Percentiles rank a stretch among this genome's conserved stretches.
phyloP scores from a whole-genome alignment of 2,329 filamentous ascomycete genomes.

The Cryphonectria radicalis region DNA sequence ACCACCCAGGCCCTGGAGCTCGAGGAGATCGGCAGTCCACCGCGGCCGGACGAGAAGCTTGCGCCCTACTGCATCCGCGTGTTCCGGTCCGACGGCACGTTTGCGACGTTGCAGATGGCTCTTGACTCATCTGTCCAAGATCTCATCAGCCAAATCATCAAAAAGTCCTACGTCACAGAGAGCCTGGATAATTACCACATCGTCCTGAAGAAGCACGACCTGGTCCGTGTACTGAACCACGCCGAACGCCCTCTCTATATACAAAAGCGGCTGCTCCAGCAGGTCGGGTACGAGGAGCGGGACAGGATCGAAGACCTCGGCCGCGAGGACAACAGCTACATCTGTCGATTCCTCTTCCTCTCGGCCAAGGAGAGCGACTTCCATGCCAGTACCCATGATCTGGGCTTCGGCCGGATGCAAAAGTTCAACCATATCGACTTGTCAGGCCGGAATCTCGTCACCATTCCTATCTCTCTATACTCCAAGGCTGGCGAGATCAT shows the following conservation, averaged over 20 bases:
- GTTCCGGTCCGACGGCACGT: conserved; percentile 91
- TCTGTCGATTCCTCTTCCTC: conserved; percentile 94
- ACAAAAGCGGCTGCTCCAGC: conserved; percentile 87
- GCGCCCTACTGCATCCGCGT: conserved; percentile 90
- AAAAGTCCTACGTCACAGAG: conserved; percentile 92
- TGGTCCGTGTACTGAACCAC: conserved; percentile 78
- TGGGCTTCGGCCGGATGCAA: conserved; percentile 78
- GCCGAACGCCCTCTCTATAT: conserved; percentile 85
- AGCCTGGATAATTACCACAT: conserved; percentile 94
- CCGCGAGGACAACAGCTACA: conserved; percentile 94
- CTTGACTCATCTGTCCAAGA: conserved; percentile 85
- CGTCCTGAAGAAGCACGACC: conserved; percentile 89
- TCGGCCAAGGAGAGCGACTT: conserved; percentile 86
- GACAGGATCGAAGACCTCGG: conserved; percentile 93
- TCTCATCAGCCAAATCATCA: conserved; percentile 85
- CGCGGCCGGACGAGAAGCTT: conserved; percentile 73
- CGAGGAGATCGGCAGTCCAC: conserved; percentile 70
- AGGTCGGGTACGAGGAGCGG: conserved; percentile 85
- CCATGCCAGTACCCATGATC: conserved; percentile 74
- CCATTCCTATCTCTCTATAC: conserved; percentile 93
- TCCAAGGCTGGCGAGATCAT: conserved; percentile 91
- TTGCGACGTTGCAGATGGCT: conserved; percentile 85
- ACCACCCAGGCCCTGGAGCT: conserved; percentile 59
- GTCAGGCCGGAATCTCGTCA: conserved; percentile 85
- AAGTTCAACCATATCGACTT: conserved; percentile 96